Conservation (phyloP, 2,329 filamentous ascomycete genomes). For the Macrophomina phaseolina region DNA sequence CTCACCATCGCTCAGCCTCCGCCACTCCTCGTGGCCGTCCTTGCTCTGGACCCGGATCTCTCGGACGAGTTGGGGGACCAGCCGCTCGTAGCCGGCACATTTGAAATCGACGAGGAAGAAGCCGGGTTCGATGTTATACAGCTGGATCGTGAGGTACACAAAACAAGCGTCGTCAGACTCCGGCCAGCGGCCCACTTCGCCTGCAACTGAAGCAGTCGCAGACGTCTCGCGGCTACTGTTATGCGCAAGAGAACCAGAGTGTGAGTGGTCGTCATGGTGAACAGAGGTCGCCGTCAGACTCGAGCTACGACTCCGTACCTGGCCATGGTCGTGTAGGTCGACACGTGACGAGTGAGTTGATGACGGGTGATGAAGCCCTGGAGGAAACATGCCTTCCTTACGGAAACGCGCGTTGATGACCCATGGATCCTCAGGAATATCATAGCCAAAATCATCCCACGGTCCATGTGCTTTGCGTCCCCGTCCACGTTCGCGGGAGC, state of each 20-base stretch:
- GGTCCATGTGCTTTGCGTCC: slow-evolving; percentile 50
- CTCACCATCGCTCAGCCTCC: slow-evolving; percentile 41
- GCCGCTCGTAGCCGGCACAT: slow-evolving; percentile 94
- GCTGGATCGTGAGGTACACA: slow-evolving; percentile 93
- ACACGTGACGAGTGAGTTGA: slow-evolving; percentile 57
- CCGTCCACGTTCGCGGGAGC: slow-evolving; percentile 39
- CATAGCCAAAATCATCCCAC: slow-evolving; percentile 68
- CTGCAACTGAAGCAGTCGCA: slow-evolving; percentile 43
- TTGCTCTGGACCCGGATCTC: slow-evolving; percentile 41
- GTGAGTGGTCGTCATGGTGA: slow-evolving; percentile 18
- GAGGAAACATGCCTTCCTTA: slow-evolving; percentile 74
- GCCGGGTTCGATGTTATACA: slow-evolving; percentile 87
- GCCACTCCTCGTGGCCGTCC: slow-evolving; percentile 30
- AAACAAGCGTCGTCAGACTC: slow-evolving; percentile 73
- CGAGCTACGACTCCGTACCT: slow-evolving; percentile 21
- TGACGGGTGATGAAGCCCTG: slow-evolving; percentile 55
- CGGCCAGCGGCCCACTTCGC: slow-evolving; percentile 39
- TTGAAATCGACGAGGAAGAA: slow-evolving; percentile 98
- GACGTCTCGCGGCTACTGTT: slow-evolving; percentile 40
- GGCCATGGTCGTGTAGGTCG: slow-evolving; percentile 45
- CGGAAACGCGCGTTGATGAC: slow-evolving; percentile 89
- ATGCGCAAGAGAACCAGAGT: slow-evolving; percentile 30
- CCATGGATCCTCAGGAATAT: slow-evolving; percentile 92
- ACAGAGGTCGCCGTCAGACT: slow-evolving; percentile 15
- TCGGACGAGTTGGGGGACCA: slow-evolving; percentile 58